Conservation (phyloP, 768 basidiomycete genomes). For the Boletus edulis region DNA sequence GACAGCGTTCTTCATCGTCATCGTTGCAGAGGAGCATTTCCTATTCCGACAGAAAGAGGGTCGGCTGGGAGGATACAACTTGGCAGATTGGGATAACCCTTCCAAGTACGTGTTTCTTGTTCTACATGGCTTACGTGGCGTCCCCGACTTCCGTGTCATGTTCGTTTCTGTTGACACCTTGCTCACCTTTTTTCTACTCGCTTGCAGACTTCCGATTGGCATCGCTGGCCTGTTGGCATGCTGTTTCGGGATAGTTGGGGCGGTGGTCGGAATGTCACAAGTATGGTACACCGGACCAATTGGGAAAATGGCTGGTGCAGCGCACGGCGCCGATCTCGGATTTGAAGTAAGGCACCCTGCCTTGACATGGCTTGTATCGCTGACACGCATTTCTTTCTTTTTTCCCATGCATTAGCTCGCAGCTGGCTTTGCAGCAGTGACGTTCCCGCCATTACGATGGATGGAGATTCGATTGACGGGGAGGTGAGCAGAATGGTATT, state of each 20-base stretch:
- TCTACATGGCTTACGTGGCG: too few relatives aligned
- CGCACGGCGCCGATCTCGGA: constrained; percentile 50
- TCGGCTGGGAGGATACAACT: constrained; percentile 48
- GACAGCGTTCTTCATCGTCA: constrained; percentile 46
- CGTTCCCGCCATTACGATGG: constrained; percentile 47
- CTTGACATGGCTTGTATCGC: too few relatives aligned
- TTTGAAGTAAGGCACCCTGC: constrained; percentile 40
- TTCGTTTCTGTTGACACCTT: too few relatives aligned
- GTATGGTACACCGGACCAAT: constrained; percentile 53
- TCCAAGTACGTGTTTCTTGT: constrained; percentile 29
- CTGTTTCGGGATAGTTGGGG: constrained; percentile 46
- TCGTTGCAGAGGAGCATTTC: constrained; percentile 45
- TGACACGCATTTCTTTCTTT: background rate
- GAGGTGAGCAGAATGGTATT: constrained; percentile 17
- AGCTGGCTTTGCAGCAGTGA: constrained; percentile 44
- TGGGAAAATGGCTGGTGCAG: constrained; percentile 39
- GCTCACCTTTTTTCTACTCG: background rate
- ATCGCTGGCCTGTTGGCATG: constrained; percentile 47
- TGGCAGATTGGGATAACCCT: constrained; percentile 46
- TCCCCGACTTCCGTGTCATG: too few relatives aligned
- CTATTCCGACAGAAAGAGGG: constrained; percentile 42
- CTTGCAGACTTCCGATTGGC: constrained; percentile 43
- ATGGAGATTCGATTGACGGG: constrained; percentile 46
- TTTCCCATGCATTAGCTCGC: constrained; percentile 31
- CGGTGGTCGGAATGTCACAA: constrained; percentile 53